A percentile compares a stretch with the other conserved stretches of the same genome.
These are phyloP conservation scores for Raffaelea arxii DNA, from an alignment of 2,329 filamentous ascomycete genomes.

Conservation along the genomic window DNA sequence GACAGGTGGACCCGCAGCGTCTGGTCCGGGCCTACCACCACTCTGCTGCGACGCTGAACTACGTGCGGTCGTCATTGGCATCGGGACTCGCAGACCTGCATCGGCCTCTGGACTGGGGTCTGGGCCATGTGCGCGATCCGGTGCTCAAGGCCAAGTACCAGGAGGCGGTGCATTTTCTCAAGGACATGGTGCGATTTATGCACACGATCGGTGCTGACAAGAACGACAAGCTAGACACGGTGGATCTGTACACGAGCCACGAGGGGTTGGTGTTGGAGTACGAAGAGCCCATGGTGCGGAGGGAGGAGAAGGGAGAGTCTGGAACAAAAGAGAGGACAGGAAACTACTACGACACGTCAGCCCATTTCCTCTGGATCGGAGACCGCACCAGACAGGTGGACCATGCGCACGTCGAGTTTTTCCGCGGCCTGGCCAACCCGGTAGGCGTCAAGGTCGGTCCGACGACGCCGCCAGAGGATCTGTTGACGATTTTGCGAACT, in stretches of 20 bases:
- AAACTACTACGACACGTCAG: constrained; percentile 94
- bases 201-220: constrained; percentile 84
- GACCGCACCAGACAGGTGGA: constrained; percentile 91
- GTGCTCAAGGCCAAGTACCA: constrained; percentile 79
- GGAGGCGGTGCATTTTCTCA: constrained; percentile 73
- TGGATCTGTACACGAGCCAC: constrained; percentile 92
- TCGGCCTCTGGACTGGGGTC: constrained; percentile 85
- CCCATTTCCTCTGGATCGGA: constrained; percentile 97
- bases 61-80: constrained; percentile 71
- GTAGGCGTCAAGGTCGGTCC: constrained; percentile 96
- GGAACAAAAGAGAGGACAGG: no score
- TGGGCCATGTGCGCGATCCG: constrained; percentile 82
- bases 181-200: constrained; percentile 89
- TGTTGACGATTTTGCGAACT: constrained; percentile 69
- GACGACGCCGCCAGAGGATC: constrained; percentile 65
- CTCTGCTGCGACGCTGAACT: constrained; percentile 90
- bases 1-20: constrained; percentile 71
- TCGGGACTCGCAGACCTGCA: constrained; percentile 91
- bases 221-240: constrained; percentile 73
- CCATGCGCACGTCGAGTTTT: constrained; percentile 93
- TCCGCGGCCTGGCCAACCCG: constrained; percentile 90
- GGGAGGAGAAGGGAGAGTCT: constrained; percentile 47
- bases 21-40: constrained; percentile 92
- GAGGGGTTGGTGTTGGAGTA: constrained; percentile 93
- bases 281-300: constrained; percentile 76